Evolutionary conservation across 139 green algal genomes (phyloP), one percentile per base, ranked within the genome.

Genomic region (Volvox africanus): DNA sequence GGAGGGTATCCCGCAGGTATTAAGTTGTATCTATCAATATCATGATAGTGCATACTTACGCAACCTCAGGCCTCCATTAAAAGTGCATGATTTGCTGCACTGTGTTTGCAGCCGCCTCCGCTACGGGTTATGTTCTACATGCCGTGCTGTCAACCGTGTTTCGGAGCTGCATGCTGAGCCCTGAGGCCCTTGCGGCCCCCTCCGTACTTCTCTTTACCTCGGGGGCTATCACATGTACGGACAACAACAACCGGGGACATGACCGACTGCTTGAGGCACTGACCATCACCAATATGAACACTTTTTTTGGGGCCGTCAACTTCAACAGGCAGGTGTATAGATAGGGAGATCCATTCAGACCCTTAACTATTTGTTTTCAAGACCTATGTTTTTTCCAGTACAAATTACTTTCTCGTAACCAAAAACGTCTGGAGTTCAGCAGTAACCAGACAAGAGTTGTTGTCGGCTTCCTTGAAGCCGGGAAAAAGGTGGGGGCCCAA

Each of bases 181-280:
- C 88, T 26, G 85, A 67, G 22, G 89, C 80, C 5, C 20, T 73
- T 1, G 44, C 71, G 0, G 28, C 79, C 61, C 86, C 86, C 9
- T 9, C 86, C 50, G 50, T 36, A 19, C 71, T 93, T 69, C 55
- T 93, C 61, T 93, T 81, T 33, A 62, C 21, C 2, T 37, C 19
- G 28, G 79, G 30, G 5, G 61, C 77, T 0, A 80, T 93, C 36
- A 88, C 0, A 0, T 93, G 91, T 44, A 24, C 73, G 3, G 91
- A 93, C 75, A 92, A 92, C 73, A 76, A 80, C 35, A 93, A 93
- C 83, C 55, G 88, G 1, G 91, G 91, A 16, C 89, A 92, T 2
- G 24, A 88, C 86, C 91, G 91, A 2, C 17, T 93, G 35, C 0
- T 80, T 1, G 2, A 36, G 0, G n/a, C 69, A 13, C 69, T 89